These are phyloP conservation scores for Rhipidocladum racemiflorum DNA, from an alignment of 176 grass and related monocot species.

Conservation along the genomic window DNA sequence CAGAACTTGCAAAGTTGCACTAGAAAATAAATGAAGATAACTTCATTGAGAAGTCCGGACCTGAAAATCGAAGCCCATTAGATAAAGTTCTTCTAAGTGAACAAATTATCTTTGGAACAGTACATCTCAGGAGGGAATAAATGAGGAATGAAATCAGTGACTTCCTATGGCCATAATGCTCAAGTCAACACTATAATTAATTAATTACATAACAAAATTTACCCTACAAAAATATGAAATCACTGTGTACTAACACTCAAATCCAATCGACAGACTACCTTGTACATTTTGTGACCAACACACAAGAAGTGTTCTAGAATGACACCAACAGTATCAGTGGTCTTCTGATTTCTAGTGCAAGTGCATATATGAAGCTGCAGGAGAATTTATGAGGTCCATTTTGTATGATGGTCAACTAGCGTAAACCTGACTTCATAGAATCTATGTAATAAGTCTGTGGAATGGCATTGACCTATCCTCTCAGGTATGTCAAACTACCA, in stretches of 20 bases:
- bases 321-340: not conserved
- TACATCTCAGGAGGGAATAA: not conserved
- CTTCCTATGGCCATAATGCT: constrained; percentile 5
- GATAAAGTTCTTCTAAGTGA: not conserved
- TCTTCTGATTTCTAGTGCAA: not conserved
- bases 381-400: not conserved
- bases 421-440: not conserved
- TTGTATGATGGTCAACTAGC: not conserved
- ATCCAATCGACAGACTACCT: not conserved
- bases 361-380: not conserved
- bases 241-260: not conserved
- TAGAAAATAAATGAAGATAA: constrained; percentile 9
- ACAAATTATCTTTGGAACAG: constrained; percentile 2
- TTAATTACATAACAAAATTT: constrained; percentile 3
- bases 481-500: not conserved
- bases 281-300: not conserved
- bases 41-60: constrained; percentile 5
- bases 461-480: not conserved
- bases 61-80: constrained; percentile 13
- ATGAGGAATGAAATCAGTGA: not conserved
- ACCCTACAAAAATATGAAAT: not conserved
- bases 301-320: not conserved
- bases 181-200: not conserved
- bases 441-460: not conserved
- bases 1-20: constrained; percentile 14